phyloP scores from a whole-genome alignment of 148 eudicot genomes.

The Pharnaceum exiguum region DNA sequence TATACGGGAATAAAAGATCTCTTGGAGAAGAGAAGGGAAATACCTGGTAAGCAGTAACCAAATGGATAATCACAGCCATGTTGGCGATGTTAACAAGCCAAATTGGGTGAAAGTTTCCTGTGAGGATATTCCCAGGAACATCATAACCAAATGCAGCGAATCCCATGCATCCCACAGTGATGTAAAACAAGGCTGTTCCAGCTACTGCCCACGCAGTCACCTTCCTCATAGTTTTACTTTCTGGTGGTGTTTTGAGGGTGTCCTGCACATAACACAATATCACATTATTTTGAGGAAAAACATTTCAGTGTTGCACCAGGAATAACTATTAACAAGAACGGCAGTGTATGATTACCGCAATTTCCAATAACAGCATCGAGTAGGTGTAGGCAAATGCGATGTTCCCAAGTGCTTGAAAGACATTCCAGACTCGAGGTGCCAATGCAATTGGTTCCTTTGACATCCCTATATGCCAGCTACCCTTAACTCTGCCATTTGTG shows the following conservation, averaged over 20 bases:
- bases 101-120: constrained; percentile 6
- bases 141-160: constrained; percentile 17
- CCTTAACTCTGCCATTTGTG: background rate
- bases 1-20: background rate
- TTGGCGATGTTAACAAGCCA: constrained; percentile 17
- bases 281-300: no score
- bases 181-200: constrained; percentile 16
- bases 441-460: background rate
- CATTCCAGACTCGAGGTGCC: constrained; percentile 7
- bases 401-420: constrained; percentile 23
- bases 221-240: constrained; percentile 18
- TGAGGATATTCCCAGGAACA: constrained; percentile 22
- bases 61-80: constrained; percentile 18
- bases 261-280: constrained; percentile 3
- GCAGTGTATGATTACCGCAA: constrained; percentile 1
- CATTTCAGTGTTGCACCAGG: no score
- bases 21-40: background rate
- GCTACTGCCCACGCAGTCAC: constrained; percentile 17
- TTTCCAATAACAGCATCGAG: constrained; percentile 18
- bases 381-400: constrained; percentile 24
- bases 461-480: constrained; percentile 11
- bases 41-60: constrained; percentile 24
- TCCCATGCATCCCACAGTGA: constrained; percentile 13
- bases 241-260: constrained; percentile 14
- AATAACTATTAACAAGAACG: background rate